Evolutionary conservation across 352 stramenopile genomes (phyloP).

Genomic region (Globisporangium carolinianum): DNA sequence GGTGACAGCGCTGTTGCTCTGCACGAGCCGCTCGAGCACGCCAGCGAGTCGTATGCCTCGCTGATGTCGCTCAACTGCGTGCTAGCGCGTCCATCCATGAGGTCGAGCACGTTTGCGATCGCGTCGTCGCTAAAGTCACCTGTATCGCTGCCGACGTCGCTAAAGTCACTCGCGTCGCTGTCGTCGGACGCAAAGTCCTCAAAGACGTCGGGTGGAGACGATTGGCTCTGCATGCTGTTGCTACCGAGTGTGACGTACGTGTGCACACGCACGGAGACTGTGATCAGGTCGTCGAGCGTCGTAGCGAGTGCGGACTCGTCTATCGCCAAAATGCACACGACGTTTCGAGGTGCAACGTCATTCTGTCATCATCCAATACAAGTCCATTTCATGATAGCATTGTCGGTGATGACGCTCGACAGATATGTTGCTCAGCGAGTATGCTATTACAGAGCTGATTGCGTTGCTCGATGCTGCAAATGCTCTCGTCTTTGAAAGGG

Average conservation of each 20-base stretch:
- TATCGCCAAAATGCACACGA: background rate
- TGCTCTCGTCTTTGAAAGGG: too few species aligned
- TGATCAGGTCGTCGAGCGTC: background rate
- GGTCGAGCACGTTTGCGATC: slow-evolving; percentile 31
- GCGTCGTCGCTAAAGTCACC: slow-evolving; percentile 32
- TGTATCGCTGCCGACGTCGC: slow-evolving; percentile 19
- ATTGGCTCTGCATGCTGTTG: slow-evolving; percentile 5
- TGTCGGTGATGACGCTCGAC: too few species aligned
- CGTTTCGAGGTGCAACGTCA: slow-evolving; percentile 1
- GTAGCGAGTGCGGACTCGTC: background rate
- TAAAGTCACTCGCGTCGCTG: slow-evolving; percentile 6
- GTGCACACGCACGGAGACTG: background rate
- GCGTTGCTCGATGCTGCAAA: too few species aligned
- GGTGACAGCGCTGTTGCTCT: background rate
- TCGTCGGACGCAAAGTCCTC: slow-evolving; percentile 33
- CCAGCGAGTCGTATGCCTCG: background rate
- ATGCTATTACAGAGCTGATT: too few species aligned
- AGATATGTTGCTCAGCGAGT: too few species aligned
- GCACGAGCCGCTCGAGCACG: background rate
- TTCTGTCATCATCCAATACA: background rate
- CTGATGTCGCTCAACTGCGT: slow-evolving; percentile 1
- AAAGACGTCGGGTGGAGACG: slow-evolving; percentile 21
- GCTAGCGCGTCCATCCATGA: slow-evolving; percentile 20
- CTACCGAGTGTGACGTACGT: too few species aligned
- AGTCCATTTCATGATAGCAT: background rate